Percentiles rank a stretch among this genome's conserved stretches.
Conservation (phyloP, 192 early-diverging fungal genomes). For the Coemansia sp. region DNA sequence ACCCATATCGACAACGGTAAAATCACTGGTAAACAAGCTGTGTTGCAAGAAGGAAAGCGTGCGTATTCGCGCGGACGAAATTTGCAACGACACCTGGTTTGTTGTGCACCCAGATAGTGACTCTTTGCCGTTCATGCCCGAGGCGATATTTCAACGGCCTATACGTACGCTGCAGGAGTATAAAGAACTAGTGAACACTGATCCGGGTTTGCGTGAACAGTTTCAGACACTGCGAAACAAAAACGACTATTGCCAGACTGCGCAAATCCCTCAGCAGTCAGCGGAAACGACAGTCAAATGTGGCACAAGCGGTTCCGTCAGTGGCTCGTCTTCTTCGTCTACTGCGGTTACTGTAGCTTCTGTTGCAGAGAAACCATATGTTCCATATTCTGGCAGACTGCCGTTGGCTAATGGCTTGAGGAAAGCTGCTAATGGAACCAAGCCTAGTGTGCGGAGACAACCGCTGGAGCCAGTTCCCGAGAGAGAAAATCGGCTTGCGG, state of each 20-base stretch:
- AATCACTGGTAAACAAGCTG: conserved; percentile 67
- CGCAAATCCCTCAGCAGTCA: neutral
- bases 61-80: conserved; percentile 35
- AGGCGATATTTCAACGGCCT: conserved; percentile 40
- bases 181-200: conserved; percentile 8
- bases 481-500: conserved; percentile 12
- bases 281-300: neutral
- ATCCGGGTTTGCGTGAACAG: neutral
- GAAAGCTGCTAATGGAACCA: neutral
- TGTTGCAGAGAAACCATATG: neutral
- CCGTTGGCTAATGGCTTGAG: neutral
- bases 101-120: conserved; percentile 20
- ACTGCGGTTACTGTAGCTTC: neutral
- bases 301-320: neutral
- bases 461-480: conserved; percentile 42
- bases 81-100: conserved; percentile 40
- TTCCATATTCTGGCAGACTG: neutral
- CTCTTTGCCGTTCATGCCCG: conserved; percentile 33
- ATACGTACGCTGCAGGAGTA: conserved; percentile 44
- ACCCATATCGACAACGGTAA: conserved; percentile 61
- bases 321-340: neutral
- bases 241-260: neutral
- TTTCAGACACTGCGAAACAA: neutral
- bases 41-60: conserved; percentile 66
- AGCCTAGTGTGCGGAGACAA: neutral